A percentile compares a stretch with the other conserved stretches of the same genome.
Evolutionary conservation across 2,329 filamentous ascomycete species (phyloP).

Genomic region (Penicillium sp.): DNA sequence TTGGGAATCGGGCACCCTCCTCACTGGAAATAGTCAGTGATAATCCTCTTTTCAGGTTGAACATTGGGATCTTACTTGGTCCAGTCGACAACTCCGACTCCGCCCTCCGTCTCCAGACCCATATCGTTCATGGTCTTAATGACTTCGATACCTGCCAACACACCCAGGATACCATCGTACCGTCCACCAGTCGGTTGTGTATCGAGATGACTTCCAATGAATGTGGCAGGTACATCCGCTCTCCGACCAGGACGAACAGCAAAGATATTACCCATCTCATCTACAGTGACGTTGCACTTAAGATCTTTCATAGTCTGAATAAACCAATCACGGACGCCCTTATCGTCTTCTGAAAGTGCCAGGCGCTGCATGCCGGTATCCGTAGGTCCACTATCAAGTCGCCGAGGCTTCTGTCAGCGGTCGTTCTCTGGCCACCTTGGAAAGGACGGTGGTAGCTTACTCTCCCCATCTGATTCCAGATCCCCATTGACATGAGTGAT

Average conservation of each 20-base stretch:
- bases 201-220: slow-evolving; percentile 68
- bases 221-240: slow-evolving; percentile 60
- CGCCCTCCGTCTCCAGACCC: slow-evolving; percentile 65
- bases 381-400: slow-evolving; percentile 42
- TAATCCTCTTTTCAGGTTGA: background rate
- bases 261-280: slow-evolving; percentile 80
- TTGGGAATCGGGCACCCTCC: slow-evolving; percentile 74
- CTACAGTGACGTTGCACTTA: slow-evolving; percentile 66
- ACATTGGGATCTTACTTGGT: slow-evolving; percentile 28
- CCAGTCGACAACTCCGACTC: slow-evolving; percentile 68
- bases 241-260: slow-evolving; percentile 64
- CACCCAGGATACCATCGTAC: slow-evolving; percentile 66
- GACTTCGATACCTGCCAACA: slow-evolving; percentile 71
- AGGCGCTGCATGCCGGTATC: slow-evolving; percentile 77
- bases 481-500: slow-evolving; percentile 66
- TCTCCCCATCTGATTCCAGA: slow-evolving; percentile 65
- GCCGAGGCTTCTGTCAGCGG: background rate
- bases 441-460: slow-evolving; percentile 46
- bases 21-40: slow-evolving; percentile 52
- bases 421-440: background rate
- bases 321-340: slow-evolving; percentile 73
- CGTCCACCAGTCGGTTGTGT: slow-evolving; percentile 56
- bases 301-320: slow-evolving; percentile 59
- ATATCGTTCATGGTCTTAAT: slow-evolving; percentile 66
- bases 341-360: slow-evolving; percentile 68